Evolutionary conservation across 768 basidiomycete genomes (phyloP).

Genomic region (Dentipellis fragilis): DNA sequence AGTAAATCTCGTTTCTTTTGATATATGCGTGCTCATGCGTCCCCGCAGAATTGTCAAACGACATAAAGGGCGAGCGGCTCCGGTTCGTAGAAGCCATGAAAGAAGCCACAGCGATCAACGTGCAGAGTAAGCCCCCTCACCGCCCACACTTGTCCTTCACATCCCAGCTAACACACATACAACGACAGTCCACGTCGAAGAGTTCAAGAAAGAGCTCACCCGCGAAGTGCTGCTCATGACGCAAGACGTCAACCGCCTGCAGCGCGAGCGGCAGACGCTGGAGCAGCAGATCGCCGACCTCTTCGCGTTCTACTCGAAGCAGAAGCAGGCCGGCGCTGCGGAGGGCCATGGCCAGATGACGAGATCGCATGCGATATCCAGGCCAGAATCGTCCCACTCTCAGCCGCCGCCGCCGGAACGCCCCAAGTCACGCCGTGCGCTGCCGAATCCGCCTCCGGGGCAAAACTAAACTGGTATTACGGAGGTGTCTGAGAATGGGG

Average conservation of each 20-base stretch:
- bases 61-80: slow-evolving; percentile 78
- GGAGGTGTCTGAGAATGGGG: too few relatives aligned
- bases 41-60: slow-evolving; percentile 58
- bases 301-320: slow-evolving; percentile 63
- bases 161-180: slow-evolving; percentile 4
- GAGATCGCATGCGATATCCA: too few relatives aligned
- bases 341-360: neutral
- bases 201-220: slow-evolving; percentile 75
- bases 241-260: slow-evolving; percentile 59
- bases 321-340: slow-evolving; percentile 31
- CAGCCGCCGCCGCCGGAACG: slow-evolving; percentile 1
- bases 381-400: neutral
- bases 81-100: slow-evolving; percentile 94
- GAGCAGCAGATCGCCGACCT: slow-evolving; percentile 67
- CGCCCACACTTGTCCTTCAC: neutral
- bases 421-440: slow-evolving; percentile 1
- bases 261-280: slow-evolving; percentile 52
- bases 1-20: slow-evolving; percentile 5
- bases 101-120: slow-evolving; percentile 81
- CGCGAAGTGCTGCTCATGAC: slow-evolving; percentile 68
- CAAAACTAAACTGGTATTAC: too few relatives aligned
- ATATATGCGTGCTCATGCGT: neutral
- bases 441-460: slow-evolving; percentile 6
- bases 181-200: slow-evolving; percentile 74
- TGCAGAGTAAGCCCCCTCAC: slow-evolving; percentile 42